Evolutionary conservation across 169 alveolate species (phyloP), one percentile per base, ranked within the genome.

Genomic region (Cryptosporidium canis): DNA sequence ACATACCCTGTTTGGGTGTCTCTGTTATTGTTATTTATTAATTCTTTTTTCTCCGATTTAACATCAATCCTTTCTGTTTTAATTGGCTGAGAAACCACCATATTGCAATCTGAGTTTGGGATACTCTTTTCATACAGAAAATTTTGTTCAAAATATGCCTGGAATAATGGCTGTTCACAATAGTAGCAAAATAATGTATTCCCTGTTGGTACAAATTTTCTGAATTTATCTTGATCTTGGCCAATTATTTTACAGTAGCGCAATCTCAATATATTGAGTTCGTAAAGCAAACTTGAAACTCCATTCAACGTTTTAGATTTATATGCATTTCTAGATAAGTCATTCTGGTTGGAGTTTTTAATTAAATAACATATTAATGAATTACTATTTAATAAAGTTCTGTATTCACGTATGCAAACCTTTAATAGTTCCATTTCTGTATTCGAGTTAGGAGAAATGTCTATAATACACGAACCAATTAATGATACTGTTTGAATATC

Each of bases 401-500:
- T 77, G 64, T 77, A 77, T 61, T 56, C 58, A 58, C 61, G 47
- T 9, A 58, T 58, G 63, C 87, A 77, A 5, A 24, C 24, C 3
- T 55, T 39, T 24, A 77, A 24, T 56, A 77, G 18, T 27, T 55
- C 37, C 41, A 55, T 64, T 18, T 56, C n/a, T 43, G 2, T 56
- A 11, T 41, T 58, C 37, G 14, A 39, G 0, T 6, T 39, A 41
- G 16, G 31, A n/a, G 41, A 18, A 37, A 56, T 21, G 14, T 56
- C 45, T 58, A 35, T 14, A 24, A 77, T 43, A 41, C 72, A 61
- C 2, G 72, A 55, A 0, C 87, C 87, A 61, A 77, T 56, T 56
- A 77, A 43, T 12, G 87, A 31, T 14, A 77, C 66, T 1, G 87
- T 77, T 43, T 77, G 87, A 33, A 77, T 77, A 58, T 77, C 87